Conservation (phyloP, 495 filamentous ascomycete genomes). For the Tuber indicum region DNA sequence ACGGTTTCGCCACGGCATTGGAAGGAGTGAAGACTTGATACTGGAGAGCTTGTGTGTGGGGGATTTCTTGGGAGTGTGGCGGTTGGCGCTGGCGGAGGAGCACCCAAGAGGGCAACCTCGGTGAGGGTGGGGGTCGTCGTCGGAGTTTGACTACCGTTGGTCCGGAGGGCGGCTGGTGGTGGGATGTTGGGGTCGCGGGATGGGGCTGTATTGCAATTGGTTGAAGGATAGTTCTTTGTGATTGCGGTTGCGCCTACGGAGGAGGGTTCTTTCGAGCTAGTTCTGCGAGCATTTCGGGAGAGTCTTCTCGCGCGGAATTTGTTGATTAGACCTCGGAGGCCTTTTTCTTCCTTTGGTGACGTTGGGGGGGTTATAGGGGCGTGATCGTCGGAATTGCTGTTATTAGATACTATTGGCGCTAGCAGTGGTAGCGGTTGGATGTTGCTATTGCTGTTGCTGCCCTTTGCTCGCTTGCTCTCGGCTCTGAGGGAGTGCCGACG, state of each 20-base stretch:
- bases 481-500: conserved; percentile 26
- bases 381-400: neutral
- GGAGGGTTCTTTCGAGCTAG: neutral
- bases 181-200: neutral
- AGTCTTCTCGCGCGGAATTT: conserved; percentile 22
- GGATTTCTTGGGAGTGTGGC: neutral
- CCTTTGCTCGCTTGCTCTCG: conserved; percentile 21
- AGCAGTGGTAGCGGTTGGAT: neutral
- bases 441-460: neutral
- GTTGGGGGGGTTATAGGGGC: conserved; percentile 11
- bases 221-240: neutral
- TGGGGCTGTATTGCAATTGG: neutral
- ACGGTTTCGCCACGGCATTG: neutral
- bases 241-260: neutral
- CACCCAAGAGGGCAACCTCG: neutral
- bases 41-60: neutral
- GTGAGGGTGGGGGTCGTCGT: neutral
- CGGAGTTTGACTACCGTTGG: neutral
- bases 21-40: neutral
- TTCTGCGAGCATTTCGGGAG: neutral
- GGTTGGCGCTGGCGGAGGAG: neutral
- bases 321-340: conserved; percentile 33
- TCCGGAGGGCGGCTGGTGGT: neutral
- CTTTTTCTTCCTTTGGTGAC: conserved; percentile 22
- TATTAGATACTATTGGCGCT: neutral